A percentile compares a stretch with the other conserved stretches of the same genome.
Evolutionary conservation across 1,139 yeast species (phyloP).

Genomic region (Blastobotrys serpentis): DNA sequence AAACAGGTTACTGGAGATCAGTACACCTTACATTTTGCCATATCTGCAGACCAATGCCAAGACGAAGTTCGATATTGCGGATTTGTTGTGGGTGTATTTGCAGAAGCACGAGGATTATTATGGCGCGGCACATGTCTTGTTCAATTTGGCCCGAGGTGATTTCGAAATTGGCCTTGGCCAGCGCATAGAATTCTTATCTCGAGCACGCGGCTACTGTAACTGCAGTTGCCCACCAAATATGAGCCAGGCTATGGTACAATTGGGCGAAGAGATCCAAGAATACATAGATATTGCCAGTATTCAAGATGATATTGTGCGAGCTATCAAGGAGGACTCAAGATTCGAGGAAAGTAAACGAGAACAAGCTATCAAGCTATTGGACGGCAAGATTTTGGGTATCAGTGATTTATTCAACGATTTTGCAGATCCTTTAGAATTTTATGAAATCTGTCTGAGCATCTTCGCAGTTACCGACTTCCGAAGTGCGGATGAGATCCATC

Average conservation of each 20-base stretch:
- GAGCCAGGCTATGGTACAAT: conserved; percentile 67
- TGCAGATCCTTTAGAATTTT: conserved; percentile 86
- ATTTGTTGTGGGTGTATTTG: conserved; percentile 83
- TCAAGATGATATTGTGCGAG: conserved; percentile 74
- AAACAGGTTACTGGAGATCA: conserved; percentile 72
- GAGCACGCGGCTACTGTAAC: conserved; percentile 92
- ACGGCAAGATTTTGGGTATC: conserved; percentile 64
- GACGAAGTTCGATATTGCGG: conserved; percentile 69
- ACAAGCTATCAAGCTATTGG: conserved; percentile 54
- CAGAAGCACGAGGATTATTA: conserved; percentile 78
- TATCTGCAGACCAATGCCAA: conserved; percentile 74
- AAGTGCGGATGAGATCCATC: conserved; percentile 39
- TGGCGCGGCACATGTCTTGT: conserved; percentile 81
- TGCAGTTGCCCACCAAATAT: conserved; percentile 77
- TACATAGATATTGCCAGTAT: conserved; percentile 83
- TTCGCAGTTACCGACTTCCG: conserved; percentile 73
- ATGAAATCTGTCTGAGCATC: conserved; percentile 73
- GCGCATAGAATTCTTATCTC: conserved; percentile 82
- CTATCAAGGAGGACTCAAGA: conserved; percentile 60
- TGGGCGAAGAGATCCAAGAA: conserved; percentile 71
- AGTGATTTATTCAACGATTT: conserved; percentile 81
- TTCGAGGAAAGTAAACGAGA: conserved; percentile 46
- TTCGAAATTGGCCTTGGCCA: conserved; percentile 67
- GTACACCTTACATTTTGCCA: conserved; percentile 75
- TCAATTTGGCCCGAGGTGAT: conserved; percentile 69